Base-by-base conservation (phyloP, 768 basidiomycete species). In the Mycena epipterygia region DNA sequence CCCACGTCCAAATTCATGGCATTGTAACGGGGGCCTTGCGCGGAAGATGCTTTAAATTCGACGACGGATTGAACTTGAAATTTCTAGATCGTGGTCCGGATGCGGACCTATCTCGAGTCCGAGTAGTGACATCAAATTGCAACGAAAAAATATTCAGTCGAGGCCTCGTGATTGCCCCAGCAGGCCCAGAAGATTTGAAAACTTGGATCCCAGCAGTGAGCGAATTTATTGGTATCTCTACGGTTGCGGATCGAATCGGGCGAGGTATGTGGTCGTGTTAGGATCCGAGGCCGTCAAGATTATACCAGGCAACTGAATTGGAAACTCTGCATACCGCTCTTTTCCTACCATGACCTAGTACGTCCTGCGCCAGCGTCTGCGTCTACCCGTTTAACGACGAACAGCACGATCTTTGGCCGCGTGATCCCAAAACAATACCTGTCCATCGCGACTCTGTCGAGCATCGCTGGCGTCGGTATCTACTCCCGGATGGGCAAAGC, bases 341-440 rank as follows among this genome's bases (percentile, higher is more conserved):
- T 21, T 33, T 27, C 19, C 66, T 39, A 73, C 74, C 41, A 76
- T 76, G 75, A 74, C 73, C 61, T 76, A 76, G 75, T 73, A 64
- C 51, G 71, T 65, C 7, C 52, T 33, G 29, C 27, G n/a, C 52
- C 30, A 33, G 21, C 53, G 27, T 9, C 42, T 12, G 9, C 46
- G 35, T 25, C 11, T 23, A n/a, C 13, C 33, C 57, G 58, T 44
- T 58, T 55, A 6, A 23, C 5, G 44, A 37, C 8, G 59, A 21
- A 19, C 55, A 95, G 94, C 87, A 84, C 87, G 71, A 91, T 95
- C 77, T 78, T 94, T 71, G 94, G 94, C 80, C 93, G 94, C 73
- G 88, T 87, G 78, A 86, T 95, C 77, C 93, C 92, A 85, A 92
- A 90, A 78, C 93, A 95, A 84, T 90, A 93, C 84, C 87, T 95